These are phyloP conservation scores for Ustulina deusta DNA, from an alignment of 2,329 filamentous ascomycete species.

Conservation along the genomic window DNA sequence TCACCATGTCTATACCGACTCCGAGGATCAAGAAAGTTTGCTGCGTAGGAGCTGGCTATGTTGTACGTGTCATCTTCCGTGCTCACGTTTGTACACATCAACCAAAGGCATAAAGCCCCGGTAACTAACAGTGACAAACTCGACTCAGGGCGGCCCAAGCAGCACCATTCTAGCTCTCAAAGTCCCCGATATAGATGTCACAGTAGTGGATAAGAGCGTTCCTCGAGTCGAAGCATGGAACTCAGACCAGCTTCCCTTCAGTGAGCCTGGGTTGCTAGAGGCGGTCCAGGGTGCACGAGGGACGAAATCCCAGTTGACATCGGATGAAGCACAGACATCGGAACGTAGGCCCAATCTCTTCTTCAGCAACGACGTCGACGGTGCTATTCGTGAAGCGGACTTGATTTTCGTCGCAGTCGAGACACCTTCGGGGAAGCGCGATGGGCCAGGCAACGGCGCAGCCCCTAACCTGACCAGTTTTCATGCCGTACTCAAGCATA, in stretches of 20 bases:
- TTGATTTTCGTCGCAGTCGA: neutral
- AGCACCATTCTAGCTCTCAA: constrained; percentile 3
- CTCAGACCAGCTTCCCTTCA: neutral
- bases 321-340: neutral
- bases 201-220: neutral
- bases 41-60: neutral
- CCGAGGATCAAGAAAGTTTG: neutral
- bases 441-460: neutral
- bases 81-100: neutral
- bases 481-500: constrained; percentile 3
- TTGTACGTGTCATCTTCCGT: constrained; percentile 1
- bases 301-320: neutral
- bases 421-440: neutral
- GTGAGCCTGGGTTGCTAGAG: neutral
- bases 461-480: neutral
- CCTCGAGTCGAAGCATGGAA: constrained; percentile 2
- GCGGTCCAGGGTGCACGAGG: constrained; percentile 1
- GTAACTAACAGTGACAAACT: neutral
- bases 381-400: neutral
- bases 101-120: neutral
- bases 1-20: neutral
- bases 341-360: neutral
- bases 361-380: neutral
- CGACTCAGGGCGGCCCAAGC: neutral
- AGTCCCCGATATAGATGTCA: neutral